phyloP scores from a whole-genome alignment of 305 asterid genomes.

The Plantago rigida region DNA sequence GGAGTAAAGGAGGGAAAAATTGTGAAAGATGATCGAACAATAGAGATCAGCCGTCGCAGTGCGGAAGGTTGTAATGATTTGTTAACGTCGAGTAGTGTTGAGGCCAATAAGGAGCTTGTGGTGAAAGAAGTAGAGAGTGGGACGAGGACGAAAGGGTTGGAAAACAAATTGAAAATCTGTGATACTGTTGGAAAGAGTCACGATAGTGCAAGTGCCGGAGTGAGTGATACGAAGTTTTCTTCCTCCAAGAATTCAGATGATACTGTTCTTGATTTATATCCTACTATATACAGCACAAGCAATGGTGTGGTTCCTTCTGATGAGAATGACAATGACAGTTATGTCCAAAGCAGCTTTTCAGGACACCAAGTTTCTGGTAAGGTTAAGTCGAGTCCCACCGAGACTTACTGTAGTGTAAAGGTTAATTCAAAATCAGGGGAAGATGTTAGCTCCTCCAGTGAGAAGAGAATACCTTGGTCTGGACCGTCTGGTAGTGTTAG shows the following conservation, averaged over 20 bases:
- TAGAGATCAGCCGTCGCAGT: slow-evolving; percentile 27
- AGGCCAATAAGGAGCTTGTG: slow-evolving; percentile 63
- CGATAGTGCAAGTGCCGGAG: slow-evolving; percentile 40
- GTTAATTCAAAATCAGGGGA: slow-evolving; percentile 40
- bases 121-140: slow-evolving; percentile 86
- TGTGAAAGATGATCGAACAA: slow-evolving; percentile 32
- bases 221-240: slow-evolving; percentile 45
- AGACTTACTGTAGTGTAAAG: slow-evolving; percentile 40
- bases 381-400: slow-evolving; percentile 34
- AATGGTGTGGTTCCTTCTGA: slow-evolving; percentile 40
- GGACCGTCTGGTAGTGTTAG: slow-evolving; percentile 40
- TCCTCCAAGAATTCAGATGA: slow-evolving; percentile 56
- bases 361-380: slow-evolving; percentile 54
- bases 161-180: slow-evolving; percentile 29
- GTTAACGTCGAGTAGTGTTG: slow-evolving; percentile 34
- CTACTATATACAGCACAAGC: slow-evolving; percentile 40
- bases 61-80: slow-evolving; percentile 37
- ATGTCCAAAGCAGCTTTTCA: slow-evolving; percentile 34
- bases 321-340: slow-evolving; percentile 41
- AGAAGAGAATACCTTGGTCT: slow-evolving; percentile 38
- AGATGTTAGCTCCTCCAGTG: slow-evolving; percentile 40
- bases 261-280: slow-evolving; percentile 49
- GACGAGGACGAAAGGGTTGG: slow-evolving; percentile 46
- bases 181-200: slow-evolving; percentile 28
- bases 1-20: slow-evolving; percentile 41